Base-by-base conservation (phyloP, 176 grass and related monocot genomes). In the Eleusine coracana region DNA sequence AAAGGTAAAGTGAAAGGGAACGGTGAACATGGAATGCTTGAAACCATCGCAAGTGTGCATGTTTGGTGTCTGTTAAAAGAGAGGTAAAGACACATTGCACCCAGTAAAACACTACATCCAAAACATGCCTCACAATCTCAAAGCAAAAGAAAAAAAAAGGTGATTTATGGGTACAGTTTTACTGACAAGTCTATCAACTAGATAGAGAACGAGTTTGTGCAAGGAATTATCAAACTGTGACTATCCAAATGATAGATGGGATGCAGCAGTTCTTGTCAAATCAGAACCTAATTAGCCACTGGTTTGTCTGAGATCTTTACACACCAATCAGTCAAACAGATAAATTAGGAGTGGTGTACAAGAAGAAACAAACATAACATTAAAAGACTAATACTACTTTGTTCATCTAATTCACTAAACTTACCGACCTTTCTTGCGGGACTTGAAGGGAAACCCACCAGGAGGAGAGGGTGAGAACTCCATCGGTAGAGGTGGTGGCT, bases 381-480 rank as follows among this genome's bases (percentile, higher is more conserved):
- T 56, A 86, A 37, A 81, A 83, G 49, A 61, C 9, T 79, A 73
- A 31, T 31, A 52, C 74, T 75, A 85, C 36, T 44, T 49, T 82
- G 36, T 86, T 28, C 82, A 77, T 85, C 78, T 86, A 82, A 59
- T 63, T 46, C 62, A 77, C 67, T 82, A 88, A 80, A 89, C 79
- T 99, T 77, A 96, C 79, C 82, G 79, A 20, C 76, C 87, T 83
- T 99, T 99, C 77, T 80, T 99, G 70, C 87, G 80, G 37, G 77
- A 80, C 78, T 89, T 99, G 73, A 94, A 96, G 59, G 82, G 79
- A 55, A 95, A 90, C 18, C 91, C 89, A 1, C 91, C 85, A 49
- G 96, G 93, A 52, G 96, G 93, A 0, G 93, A 93, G 8, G 91
- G 96, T 1, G 96, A 96, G 89, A 99, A 96, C 64, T 99, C 96